Evolutionary conservation across 331 rosid genomes (phyloP).

Genomic region (Malus hybrid): DNA sequence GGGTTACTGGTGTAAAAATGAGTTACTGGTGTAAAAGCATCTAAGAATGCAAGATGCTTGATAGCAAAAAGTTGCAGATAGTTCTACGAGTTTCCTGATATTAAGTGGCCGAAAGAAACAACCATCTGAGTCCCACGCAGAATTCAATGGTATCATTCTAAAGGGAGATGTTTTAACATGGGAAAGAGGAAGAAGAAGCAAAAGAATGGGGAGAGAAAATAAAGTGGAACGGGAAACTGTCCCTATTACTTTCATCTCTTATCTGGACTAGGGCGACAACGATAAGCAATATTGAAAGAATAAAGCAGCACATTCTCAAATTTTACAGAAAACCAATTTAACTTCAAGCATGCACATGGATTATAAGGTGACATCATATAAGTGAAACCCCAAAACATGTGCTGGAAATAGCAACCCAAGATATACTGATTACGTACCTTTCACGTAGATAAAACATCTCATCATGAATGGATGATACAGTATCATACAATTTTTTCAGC

Average conservation of each 20-base stretch:
- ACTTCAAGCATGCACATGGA: background rate
- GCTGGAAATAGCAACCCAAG: background rate
- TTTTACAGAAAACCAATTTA: background rate
- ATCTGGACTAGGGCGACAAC: no score
- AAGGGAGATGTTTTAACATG: background rate
- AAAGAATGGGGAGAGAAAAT: no score
- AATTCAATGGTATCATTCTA: background rate
- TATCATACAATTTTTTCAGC: constrained; percentile 64
- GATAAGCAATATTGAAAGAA: no score
- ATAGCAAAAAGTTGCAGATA: no score
- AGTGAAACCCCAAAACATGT: background rate
- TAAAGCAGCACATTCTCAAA: background rate
- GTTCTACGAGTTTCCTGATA: no score
- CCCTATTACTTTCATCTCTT: no score
- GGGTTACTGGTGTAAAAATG: background rate
- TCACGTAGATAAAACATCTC: constrained; percentile 98
- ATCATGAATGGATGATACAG: constrained; percentile 66
- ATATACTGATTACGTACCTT: constrained; percentile 39
- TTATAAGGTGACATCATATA: background rate
- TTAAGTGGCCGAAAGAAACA: no score
- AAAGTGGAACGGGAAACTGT: no score
- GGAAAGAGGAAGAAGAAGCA: background rate
- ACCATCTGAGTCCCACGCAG: background rate
- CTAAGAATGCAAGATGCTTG: no score
- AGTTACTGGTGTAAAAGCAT: no score